These are phyloP conservation scores for Schwanniomyces pseudopolymorphus DNA, from an alignment of 805 yeast genomes.

Conservation along the genomic window DNA sequence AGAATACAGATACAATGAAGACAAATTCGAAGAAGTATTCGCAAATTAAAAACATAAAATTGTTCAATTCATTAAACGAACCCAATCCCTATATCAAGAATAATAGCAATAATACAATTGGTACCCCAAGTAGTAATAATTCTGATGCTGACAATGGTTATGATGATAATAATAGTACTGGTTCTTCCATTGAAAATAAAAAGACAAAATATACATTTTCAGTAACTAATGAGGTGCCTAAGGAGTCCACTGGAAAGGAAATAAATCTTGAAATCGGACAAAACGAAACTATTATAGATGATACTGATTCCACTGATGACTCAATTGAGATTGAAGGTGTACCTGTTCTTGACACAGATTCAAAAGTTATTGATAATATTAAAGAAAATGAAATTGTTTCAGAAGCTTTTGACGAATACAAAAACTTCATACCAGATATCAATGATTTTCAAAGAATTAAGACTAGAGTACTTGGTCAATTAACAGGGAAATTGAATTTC, in stretches of 20 bases:
- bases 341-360: neutral
- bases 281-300: neutral
- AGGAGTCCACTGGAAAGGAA: neutral
- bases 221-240: neutral
- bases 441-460: conserved; percentile 16
- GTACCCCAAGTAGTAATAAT: neutral
- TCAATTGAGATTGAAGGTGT: neutral
- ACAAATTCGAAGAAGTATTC: neutral
- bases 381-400: conserved; percentile 1
- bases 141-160: neutral
- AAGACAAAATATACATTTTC: neutral
- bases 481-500: conserved; percentile 15
- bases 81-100: conserved; percentile 1
- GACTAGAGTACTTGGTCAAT: conserved; percentile 18
- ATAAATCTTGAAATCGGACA: neutral
- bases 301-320: neutral
- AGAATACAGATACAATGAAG: neutral
- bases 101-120: neutral
- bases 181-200: too few relatives aligned
- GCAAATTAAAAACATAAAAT: conserved; percentile 1
- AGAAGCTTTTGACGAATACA: neutral
- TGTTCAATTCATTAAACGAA: conserved; percentile 5
- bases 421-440: neutral
- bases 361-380: neutral
- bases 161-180: too few relatives aligned